These are phyloP conservation scores for Hypericum androsaemum DNA, from an alignment of 345 rosid genomes.

Conservation along the genomic window DNA sequence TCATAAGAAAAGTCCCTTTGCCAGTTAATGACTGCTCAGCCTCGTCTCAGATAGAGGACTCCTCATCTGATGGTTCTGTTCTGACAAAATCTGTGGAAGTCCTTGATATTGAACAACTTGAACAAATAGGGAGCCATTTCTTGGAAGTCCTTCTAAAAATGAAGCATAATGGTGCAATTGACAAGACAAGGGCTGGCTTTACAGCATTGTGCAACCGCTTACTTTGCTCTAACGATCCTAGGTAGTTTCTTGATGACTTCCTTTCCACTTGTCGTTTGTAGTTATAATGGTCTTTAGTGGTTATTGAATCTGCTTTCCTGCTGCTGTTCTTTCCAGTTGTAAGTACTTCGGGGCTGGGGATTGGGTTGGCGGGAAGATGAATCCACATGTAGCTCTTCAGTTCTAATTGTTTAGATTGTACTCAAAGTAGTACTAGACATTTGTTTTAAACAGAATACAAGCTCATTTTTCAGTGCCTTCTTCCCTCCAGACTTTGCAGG, in stretches of 20 bases:
- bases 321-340: neutral
- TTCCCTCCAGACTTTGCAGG: constrained; percentile 59
- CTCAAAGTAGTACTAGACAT: neutral
- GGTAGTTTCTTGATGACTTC: constrained; percentile 27
- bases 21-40: constrained; percentile 39
- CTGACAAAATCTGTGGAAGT: constrained; percentile 27
- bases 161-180: constrained; percentile 98
- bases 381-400: neutral
- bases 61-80: constrained; percentile 24
- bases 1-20: constrained; percentile 79
- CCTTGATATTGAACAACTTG: constrained; percentile 77
- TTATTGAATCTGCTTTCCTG: neutral
- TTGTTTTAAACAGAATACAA: neutral
- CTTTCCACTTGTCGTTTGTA: too few species aligned
- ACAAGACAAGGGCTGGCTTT: constrained; percentile 96
- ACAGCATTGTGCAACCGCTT: constrained; percentile 93
- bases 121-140: constrained; percentile 82
- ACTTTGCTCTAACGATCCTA: constrained; percentile 82
- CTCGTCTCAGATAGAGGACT: constrained; percentile 23
- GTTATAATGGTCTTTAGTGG: too few species aligned
- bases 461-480: constrained; percentile 8
- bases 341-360: neutral
- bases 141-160: constrained; percentile 89
- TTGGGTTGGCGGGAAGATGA: neutral
- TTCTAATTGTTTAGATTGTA: neutral